Base-by-base conservation (phyloP, 1,139 yeast species). In the Debaryomyces sp. region DNA sequence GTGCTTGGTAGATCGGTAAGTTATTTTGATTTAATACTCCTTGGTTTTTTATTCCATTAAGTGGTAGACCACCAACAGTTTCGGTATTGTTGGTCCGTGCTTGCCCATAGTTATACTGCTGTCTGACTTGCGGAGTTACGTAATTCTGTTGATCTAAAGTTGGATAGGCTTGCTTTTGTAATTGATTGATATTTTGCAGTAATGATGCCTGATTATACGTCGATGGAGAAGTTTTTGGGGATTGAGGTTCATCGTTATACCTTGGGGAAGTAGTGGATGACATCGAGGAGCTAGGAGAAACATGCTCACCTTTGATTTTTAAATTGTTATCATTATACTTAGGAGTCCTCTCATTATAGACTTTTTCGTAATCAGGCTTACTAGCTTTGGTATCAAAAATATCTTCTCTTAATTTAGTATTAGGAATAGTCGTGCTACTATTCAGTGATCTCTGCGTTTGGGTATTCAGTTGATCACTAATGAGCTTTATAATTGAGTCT, bases 171-270 rank as follows among this genome's bases (percentile, higher is more conserved):
- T 24, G 26, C 9, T 39, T 35, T 10, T 22, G 46, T 18, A 26
- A 5, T 26, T 37, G 34, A 12, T n/a, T 50, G 22, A 44, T 46
- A n/a, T 45, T 46, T 42, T 46, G 55, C 26, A 49, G 47, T n/a
- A 40, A 32, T 23, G 29, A 41, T 30, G 32, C 44, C 45, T 48
- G 45, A 49, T 40, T 55, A 48, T 55, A 65, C 10, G 58, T 48
- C 7, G 54, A 56, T 0, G 78, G 78, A 1, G 78, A 72, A 0
- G 78, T 70, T 41, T 69, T 74, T 0, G 80, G 80, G 5, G 78
- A 73, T 45, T 73, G 78, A 0, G 77, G 73, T 40, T 71, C 73
- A 22, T 73, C 78, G 24, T 63, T 59, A 35, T 58, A 62, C 48
- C 64, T 66, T 13, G 50, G 55, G 3, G 72, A 69, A 13, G 71